A percentile compares a stretch with the other conserved stretches of the same genome.
Conservation (phyloP, 805 yeast genomes). For the Wickerhamomyces pijperi region DNA sequence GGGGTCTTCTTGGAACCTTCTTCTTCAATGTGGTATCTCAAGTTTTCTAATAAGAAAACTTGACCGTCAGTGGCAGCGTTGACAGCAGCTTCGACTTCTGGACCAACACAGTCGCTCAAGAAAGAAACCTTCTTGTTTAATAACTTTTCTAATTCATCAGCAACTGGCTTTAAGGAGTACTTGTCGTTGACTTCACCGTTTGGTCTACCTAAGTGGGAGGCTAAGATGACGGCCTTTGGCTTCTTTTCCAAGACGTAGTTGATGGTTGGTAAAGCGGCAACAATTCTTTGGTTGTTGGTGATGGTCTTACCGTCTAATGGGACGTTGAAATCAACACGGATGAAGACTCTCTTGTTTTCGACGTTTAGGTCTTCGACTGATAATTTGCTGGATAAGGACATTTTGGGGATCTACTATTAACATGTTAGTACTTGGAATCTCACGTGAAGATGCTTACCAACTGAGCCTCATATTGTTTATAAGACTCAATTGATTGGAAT, state of each 20-base stretch:
- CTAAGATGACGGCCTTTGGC: slow-evolving; percentile 86
- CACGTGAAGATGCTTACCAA: too few species aligned
- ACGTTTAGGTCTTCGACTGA: slow-evolving; percentile 86
- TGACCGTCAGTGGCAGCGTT: slow-evolving; percentile 66
- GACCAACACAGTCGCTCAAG: slow-evolving; percentile 87
- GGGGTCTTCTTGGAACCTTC: slow-evolving; percentile 90
- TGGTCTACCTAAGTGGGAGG: slow-evolving; percentile 99
- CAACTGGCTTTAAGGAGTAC: slow-evolving; percentile 89
- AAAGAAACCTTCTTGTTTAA: slow-evolving; percentile 68
- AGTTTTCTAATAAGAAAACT: slow-evolving; percentile 87
- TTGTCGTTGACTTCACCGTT: slow-evolving; percentile 83
- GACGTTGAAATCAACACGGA: slow-evolving; percentile 95
- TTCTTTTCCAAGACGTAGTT: slow-evolving; percentile 84
- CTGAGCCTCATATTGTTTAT: too few species aligned
- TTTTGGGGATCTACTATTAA: slow-evolving; percentile 17
- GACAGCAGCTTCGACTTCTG: slow-evolving; percentile 75
- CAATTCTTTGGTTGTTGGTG: slow-evolving; percentile 99
- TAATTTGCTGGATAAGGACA: slow-evolving; percentile 91
- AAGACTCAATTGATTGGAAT: background rate
- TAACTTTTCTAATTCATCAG: slow-evolving; percentile 74
- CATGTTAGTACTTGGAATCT: background rate
- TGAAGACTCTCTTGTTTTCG: slow-evolving; percentile 89
- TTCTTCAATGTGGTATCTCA: slow-evolving; percentile 96
- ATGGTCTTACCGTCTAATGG: slow-evolving; percentile 93
- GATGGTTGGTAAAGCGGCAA: slow-evolving; percentile 98